Conservation (phyloP, 2,329 filamentous ascomycete species). For the Sporothrix schenckii region DNA sequence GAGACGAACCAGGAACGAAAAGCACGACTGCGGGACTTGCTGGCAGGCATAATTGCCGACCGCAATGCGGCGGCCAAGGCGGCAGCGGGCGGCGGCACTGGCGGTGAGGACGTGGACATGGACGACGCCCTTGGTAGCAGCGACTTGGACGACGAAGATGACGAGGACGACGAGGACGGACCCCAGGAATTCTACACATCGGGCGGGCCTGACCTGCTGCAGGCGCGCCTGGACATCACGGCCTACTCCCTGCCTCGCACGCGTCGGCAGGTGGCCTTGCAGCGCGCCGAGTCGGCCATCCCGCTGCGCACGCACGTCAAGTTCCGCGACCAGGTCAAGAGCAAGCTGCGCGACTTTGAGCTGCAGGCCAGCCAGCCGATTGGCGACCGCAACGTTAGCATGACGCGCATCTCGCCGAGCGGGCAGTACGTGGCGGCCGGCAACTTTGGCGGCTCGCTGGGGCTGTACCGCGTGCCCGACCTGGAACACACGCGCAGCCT, state of each 20-base stretch:
- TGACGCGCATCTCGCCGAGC: slow-evolving; percentile 86
- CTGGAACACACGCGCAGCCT: slow-evolving; percentile 75
- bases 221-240: slow-evolving; percentile 78
- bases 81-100: not conserved
- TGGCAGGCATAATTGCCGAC: slow-evolving; percentile 47
- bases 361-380: slow-evolving; percentile 92
- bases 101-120: slow-evolving; percentile 32
- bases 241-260: slow-evolving; percentile 82
- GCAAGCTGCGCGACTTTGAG: slow-evolving; percentile 79
- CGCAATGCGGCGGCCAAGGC: slow-evolving; percentile 20
- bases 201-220: slow-evolving; percentile 72
- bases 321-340: slow-evolving; percentile 86
- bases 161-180: slow-evolving; percentile 68
- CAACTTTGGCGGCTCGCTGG: slow-evolving; percentile 90
- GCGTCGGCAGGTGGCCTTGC: slow-evolving; percentile 72
- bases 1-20: slow-evolving; percentile 84
- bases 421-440: slow-evolving; percentile 83
- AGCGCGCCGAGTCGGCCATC: slow-evolving; percentile 80
- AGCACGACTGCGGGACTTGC: slow-evolving; percentile 79
- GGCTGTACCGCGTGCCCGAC: slow-evolving; percentile 80
- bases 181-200: slow-evolving; percentile 96
- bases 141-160: slow-evolving; percentile 48
- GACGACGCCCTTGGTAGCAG: slow-evolving; percentile 64
- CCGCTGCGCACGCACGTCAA: slow-evolving; percentile 88
- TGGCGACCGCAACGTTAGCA: slow-evolving; percentile 86